Percentiles rank a stretch among this genome's conserved stretches.
These are phyloP conservation scores for Rhizopus stolonifer DNA, from an alignment of 371 early-diverging fungal genomes.

Conservation along the genomic window DNA sequence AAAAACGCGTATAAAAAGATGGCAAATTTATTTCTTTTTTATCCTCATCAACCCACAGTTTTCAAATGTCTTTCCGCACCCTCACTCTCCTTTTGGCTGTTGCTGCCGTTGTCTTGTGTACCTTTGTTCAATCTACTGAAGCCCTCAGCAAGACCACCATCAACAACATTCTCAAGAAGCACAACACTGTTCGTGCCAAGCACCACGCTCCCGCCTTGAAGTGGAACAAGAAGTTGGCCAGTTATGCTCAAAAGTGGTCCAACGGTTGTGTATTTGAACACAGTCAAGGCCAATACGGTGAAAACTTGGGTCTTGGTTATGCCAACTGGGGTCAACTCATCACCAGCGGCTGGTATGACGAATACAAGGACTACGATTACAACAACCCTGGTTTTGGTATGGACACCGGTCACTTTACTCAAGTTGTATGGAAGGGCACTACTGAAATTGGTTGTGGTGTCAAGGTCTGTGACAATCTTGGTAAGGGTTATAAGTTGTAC, in stretches of 20 bases:
- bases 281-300: conserved; percentile 36
- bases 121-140: conserved; percentile 7
- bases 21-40: no score
- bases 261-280: conserved; percentile 41
- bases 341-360: conserved; percentile 41
- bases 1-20: no score
- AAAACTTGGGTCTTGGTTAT: conserved; percentile 43
- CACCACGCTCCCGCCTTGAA: conserved; percentile 44
- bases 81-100: conserved; percentile 17
- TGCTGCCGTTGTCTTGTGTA: conserved; percentile 7
- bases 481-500: conserved; percentile 33
- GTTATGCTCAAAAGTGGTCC: conserved; percentile 44
- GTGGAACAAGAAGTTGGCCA: conserved; percentile 44
- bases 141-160: conserved; percentile 4
- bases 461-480: conserved; percentile 30
- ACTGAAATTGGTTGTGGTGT: conserved; percentile 55
- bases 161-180: conserved; percentile 26
- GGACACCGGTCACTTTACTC: conserved; percentile 53
- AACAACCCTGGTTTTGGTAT: conserved; percentile 28
- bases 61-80: conserved; percentile 3
- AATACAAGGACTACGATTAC: conserved; percentile 40
- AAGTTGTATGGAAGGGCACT: conserved; percentile 53
- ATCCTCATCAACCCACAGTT: no score
- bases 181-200: conserved; percentile 44
- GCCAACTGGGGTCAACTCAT: conserved; percentile 19